Conservation (phyloP, 179 eudicot species). For the Amaranthus tricolor region DNA sequence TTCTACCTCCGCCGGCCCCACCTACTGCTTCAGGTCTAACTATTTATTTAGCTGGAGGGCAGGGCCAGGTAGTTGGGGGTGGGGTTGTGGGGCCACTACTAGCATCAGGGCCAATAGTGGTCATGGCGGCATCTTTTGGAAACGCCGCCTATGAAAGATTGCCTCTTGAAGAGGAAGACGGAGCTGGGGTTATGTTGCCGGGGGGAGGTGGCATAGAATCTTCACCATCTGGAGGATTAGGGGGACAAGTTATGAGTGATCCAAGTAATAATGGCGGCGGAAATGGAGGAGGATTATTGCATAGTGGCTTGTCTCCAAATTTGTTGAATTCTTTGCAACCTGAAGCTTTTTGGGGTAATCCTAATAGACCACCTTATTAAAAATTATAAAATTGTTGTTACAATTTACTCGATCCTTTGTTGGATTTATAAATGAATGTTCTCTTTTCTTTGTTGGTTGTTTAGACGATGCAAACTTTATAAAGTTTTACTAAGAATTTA, state of each 20-base stretch:
- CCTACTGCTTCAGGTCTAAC: constrained; percentile 76
- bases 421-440: constrained; percentile 17
- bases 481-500: constrained; percentile 9
- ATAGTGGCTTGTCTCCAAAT: constrained; percentile 45
- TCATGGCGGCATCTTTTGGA: constrained; percentile 90
- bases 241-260: constrained; percentile 22
- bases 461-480: neutral
- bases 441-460: constrained; percentile 6
- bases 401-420: constrained; percentile 7
- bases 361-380: constrained; percentile 53
- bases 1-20: constrained; percentile 87
- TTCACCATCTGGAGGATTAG: constrained; percentile 28
- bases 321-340: constrained; percentile 64
- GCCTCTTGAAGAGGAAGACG: constrained; percentile 81
- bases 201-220: constrained; percentile 39
- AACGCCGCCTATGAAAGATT: constrained; percentile 93
- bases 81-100: constrained; percentile 75
- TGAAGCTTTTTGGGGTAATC: constrained; percentile 56
- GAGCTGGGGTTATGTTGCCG: constrained; percentile 16
- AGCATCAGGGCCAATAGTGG: constrained; percentile 78
- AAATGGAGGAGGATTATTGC: constrained; percentile 31
- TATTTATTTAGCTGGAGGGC: constrained; percentile 82
- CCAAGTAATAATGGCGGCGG: constrained; percentile 9
- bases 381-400: constrained; percentile 13
- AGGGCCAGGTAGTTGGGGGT: constrained; percentile 93